A percentile compares a stretch with the other conserved stretches of the same genome.
phyloP scores from a whole-genome alignment of 441 rosid species.

The Aquilaria agallochum region DNA sequence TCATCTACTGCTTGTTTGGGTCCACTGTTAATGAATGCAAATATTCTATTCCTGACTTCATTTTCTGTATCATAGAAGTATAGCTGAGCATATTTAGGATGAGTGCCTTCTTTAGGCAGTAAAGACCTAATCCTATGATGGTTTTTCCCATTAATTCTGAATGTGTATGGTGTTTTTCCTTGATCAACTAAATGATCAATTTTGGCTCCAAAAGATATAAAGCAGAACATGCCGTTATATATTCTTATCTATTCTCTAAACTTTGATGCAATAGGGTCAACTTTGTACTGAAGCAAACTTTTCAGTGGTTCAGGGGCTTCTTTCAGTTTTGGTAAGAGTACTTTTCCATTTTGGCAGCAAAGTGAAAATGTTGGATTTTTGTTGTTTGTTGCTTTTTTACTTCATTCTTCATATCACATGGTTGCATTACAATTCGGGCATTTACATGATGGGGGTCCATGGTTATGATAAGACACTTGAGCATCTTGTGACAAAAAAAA shows the following conservation, averaged over 20 bases:
- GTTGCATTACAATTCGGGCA: no score
- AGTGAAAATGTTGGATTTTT: background rate
- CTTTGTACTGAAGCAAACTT: background rate
- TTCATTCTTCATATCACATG: no score
- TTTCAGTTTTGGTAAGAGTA: background rate
- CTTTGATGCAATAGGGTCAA: background rate
- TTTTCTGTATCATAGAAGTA: background rate
- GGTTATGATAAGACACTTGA: no score
- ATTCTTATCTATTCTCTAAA: background rate
- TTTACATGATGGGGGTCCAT: no score
- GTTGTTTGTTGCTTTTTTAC: no score
- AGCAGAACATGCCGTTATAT: background rate
- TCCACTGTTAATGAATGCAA: background rate
- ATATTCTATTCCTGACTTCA: background rate
- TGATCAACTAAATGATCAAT: background rate
- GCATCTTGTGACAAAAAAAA: no score
- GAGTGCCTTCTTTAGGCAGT: background rate
- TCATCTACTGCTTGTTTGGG: background rate
- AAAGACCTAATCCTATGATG: background rate
- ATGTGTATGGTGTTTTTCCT: background rate
- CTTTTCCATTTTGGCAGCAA: background rate
- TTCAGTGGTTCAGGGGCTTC: background rate
- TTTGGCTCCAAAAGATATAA: background rate
- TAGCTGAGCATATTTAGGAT: background rate
- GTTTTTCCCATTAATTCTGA: background rate